phyloP scores from a whole-genome alignment of 2,329 filamentous ascomycete genomes.

The Xylariales sp. region DNA sequence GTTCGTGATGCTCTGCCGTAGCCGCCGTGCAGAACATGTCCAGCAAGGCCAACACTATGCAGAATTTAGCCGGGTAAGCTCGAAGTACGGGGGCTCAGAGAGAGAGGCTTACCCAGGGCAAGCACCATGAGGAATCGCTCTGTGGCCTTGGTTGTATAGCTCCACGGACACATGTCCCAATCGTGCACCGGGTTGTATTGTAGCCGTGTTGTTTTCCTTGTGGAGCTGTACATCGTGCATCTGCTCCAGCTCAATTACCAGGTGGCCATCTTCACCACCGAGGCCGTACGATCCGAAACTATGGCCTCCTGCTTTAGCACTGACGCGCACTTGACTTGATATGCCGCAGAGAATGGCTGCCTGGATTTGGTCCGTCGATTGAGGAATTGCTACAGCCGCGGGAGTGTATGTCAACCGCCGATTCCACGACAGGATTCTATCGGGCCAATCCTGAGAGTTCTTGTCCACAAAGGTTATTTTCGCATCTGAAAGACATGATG shows the following conservation, averaged over 20 bases:
- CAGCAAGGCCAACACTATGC: conserved; percentile 28
- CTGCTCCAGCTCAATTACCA: conserved; percentile 39
- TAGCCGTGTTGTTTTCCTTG: conserved; percentile 30
- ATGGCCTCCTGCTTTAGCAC: conserved; percentile 43
- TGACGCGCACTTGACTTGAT: conserved; percentile 35
- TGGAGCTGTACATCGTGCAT: conserved; percentile 37
- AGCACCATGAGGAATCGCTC: conserved; percentile 30
- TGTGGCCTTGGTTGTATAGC: conserved; percentile 25
- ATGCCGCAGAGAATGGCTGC: conserved; percentile 38
- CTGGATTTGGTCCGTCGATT: conserved; percentile 35
- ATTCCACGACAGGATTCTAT: too few relatives aligned
- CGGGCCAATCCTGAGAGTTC: too few relatives aligned
- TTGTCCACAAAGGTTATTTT: too few relatives aligned
- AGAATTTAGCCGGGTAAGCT: too few relatives aligned
- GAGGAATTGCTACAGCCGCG: conserved; percentile 36
- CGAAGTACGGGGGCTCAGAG: too few relatives aligned
- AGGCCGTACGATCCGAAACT: conserved; percentile 41
- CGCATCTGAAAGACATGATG: too few relatives aligned
- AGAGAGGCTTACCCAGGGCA: conserved; percentile 30
- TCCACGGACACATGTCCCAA: conserved; percentile 33
- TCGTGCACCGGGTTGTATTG: conserved; percentile 37
- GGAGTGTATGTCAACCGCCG: conserved; percentile 25
- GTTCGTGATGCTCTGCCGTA: conserved; percentile 33
- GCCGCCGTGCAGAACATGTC: conserved; percentile 31
- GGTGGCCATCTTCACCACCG: conserved; percentile 39